Base-by-base conservation (phyloP, 768 basidiomycete genomes). In the Boletus eberwhitei region DNA sequence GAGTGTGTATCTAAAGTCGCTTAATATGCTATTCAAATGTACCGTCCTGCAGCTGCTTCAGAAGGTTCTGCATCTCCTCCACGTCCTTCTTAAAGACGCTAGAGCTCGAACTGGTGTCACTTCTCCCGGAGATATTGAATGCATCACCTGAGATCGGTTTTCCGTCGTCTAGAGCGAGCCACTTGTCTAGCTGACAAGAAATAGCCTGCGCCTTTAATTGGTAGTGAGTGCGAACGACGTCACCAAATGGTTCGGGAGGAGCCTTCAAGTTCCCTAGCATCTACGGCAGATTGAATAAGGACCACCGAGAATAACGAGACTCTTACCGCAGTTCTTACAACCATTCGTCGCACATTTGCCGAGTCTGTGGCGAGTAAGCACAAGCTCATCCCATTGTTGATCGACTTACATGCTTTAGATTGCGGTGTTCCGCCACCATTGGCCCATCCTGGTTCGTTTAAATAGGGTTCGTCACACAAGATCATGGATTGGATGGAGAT, bases 401-500 rank as follows among this genome's bases (percentile, higher is more conserved):
- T 40, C 22, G 22, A 70, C 83, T 71, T 70, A 93, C 91, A 94
- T 44, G 87, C 84, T 62, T 77, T 78, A 32, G 92, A 93, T 59
- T 83, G 80, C 2, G 88, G 79, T 24, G 85, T 88, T 26, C 92
- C 92, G 16, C 78, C 83, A 53, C 82, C 80, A 39, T 72, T 73
- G 21, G 90, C 86, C 90, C 90, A 91, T 24, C 88, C 93, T 19
- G 94, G 94, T 68, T 98, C 94, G 60, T 96, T 96, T 56, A 93
- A 71, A 68, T 94, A 96, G 9, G 95, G 86, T 54, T 88, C 94
- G 19, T 96, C 95, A 58, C 90, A 94, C 24, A 97, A 75, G 60
- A 97, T 96, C 90, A 98, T 93, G 16, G 91, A 93, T 74, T 97
- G 95, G 32, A 98, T 95, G 16, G 93, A 95, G 37, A 97, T 90